Conservation (phyloP, 768 basidiomycete species). For the Scleroderma bovista region DNA sequence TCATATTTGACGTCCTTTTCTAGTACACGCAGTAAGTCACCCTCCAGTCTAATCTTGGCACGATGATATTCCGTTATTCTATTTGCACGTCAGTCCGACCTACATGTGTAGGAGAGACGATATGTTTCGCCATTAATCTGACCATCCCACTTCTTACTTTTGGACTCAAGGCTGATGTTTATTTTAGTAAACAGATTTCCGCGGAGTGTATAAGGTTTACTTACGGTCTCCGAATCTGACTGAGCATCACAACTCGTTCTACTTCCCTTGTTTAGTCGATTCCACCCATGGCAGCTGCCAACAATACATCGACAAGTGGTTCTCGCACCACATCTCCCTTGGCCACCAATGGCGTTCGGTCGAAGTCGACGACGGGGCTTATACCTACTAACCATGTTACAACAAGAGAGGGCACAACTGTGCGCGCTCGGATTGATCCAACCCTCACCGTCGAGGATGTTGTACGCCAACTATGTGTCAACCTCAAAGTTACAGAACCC, state of each 20-base stretch:
- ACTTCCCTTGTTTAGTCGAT: constrained; percentile 28
- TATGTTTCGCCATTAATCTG: constrained; percentile 40
- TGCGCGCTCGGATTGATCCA: constrained; percentile 81
- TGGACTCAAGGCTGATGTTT: constrained; percentile 4
- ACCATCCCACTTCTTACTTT: constrained; percentile 15
- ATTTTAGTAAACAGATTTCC: constrained; percentile 2
- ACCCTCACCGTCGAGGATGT: constrained; percentile 82
- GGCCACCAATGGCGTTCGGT: constrained; percentile 27
- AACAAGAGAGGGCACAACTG: constrained; percentile 66
- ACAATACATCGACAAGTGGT: constrained; percentile 25
- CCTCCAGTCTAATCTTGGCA: constrained; percentile 5
- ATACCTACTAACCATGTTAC: constrained; percentile 84
- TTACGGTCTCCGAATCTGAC: not conserved
- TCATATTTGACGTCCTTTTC: not conserved
- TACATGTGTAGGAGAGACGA: constrained; percentile 33
- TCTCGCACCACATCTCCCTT: constrained; percentile 26
- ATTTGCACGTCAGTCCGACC: constrained; percentile 66
- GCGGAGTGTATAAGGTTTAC: not conserved
- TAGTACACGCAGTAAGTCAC: constrained; percentile 13
- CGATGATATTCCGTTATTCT: constrained; percentile 45
- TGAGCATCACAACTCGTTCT: not conserved
- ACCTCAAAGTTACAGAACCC: constrained; percentile 72
- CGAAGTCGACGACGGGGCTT: constrained; percentile 41
- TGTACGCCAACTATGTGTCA: constrained; percentile 75
- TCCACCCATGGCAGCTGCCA: constrained; percentile 22